Evolutionary conservation across 768 basidiomycete species (phyloP), one percentile per base, ranked within the genome.

Genomic region (Lentinula raphanica): DNA sequence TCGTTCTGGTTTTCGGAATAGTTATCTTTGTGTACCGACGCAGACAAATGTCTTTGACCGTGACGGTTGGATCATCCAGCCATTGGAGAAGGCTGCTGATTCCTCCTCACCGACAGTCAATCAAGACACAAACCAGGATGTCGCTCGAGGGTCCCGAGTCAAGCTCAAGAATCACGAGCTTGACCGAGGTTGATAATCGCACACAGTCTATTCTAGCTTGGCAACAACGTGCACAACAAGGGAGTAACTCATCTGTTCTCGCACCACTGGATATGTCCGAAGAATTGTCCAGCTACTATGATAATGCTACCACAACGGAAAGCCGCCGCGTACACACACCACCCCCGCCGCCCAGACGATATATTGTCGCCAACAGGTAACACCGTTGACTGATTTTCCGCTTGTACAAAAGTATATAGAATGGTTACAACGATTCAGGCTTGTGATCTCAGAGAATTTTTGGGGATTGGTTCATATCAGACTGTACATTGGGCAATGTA

Each of bases 321-420:
- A 59, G 65, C 31, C 61, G 51, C 15, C 58, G 64, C 12, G 54
- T 58, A 44, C 63, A 59, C n/a, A 64, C 61, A 15, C 66, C 64
- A 8, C 63, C 61, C 21, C 67, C 69, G 1, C 65, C 59, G 6
- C 62, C 67, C 15, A 66, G 68, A 46, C 65, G 67, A 29, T 73
- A 69, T 53, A 69, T 70, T 12, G 68, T 73, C 38, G 69, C 71
- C 58, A 72, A 73, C 56, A 67, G 66, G 59, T 73, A 62, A 57
- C 38, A 21, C 23, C 19, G 27, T 7, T 29, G 46, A 28, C 50
- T 46, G 25, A n/a, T n/a, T n/a, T n/a, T n/a, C n/a, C n/a, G n/a
- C n/a, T n/a, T n/a, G n/a, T n/a, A n/a, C n/a, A n/a, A n/a, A n/a
- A n/a, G n/a, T n/a, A n/a, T n/a, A n/a, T n/a, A n/a, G n/a, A n/a